phyloP scores from a whole-genome alignment of 225 moss, liverwort and hornwort genomes.

The Climacium dendroides region DNA sequence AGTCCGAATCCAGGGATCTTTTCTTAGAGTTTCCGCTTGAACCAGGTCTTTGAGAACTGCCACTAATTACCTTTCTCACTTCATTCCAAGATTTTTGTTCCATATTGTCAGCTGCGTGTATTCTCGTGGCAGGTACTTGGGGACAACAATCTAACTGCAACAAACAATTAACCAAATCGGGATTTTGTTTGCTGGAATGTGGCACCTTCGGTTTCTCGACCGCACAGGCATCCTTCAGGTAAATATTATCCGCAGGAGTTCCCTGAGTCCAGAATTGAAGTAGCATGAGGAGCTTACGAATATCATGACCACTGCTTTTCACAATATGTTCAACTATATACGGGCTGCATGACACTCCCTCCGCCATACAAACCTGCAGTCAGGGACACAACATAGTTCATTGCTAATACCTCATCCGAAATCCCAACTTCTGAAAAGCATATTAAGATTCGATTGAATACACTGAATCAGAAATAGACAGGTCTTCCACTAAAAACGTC shows the following conservation, averaged over 20 bases:
- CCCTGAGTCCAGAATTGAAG: slow-evolving; percentile 85
- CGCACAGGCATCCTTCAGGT: background rate
- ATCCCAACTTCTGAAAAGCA: background rate
- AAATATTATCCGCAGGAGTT: background rate
- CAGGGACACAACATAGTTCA: background rate
- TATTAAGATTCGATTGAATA: background rate
- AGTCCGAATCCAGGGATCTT: slow-evolving; percentile 11
- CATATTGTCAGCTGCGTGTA: background rate
- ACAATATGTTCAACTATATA: slow-evolving; percentile 46
- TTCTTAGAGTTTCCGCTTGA: background rate
- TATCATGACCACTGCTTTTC: slow-evolving; percentile 52
- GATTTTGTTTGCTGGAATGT: background rate
- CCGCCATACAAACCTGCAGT: slow-evolving; percentile 65
- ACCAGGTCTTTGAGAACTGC: background rate
- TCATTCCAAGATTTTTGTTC: background rate
- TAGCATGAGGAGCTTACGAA: slow-evolving; percentile 67
- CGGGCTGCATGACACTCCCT: slow-evolving; percentile 47
- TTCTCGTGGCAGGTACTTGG: slow-evolving; percentile 25
- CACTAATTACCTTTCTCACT: background rate
- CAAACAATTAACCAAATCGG: slow-evolving; percentile 32
- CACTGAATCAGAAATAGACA: background rate
- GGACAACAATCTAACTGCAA: slow-evolving; percentile 54
- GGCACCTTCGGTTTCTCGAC: background rate
- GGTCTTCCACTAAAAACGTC: background rate
- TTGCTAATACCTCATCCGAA: background rate